Conservation (phyloP, 2,329 filamentous ascomycete genomes). For the Zopfia rhizophila region DNA sequence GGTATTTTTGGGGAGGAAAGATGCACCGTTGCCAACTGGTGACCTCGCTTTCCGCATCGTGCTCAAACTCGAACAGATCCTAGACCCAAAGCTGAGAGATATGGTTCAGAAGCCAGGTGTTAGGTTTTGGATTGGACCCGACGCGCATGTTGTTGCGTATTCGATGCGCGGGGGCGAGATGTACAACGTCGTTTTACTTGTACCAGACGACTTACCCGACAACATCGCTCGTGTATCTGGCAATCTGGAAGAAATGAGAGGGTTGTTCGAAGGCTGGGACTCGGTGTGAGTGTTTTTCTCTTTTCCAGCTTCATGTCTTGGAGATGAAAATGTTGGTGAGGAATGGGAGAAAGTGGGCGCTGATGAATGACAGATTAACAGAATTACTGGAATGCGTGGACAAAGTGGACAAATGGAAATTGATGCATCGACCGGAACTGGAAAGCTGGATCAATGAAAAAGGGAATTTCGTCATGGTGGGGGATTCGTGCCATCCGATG, state of each 20-base stretch:
- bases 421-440: constrained; percentile 62
- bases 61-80: constrained; percentile 62
- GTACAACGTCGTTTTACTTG: constrained; percentile 74
- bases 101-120: constrained; percentile 65
- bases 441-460: constrained; percentile 17
- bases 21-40: constrained; percentile 67
- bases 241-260: constrained; percentile 69
- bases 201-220: constrained; percentile 70
- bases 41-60: constrained; percentile 74
- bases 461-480: constrained; percentile 48
- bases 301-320: constrained; percentile 46
- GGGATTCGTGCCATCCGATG: constrained; percentile 48
- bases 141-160: constrained; percentile 71
- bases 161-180: constrained; percentile 67
- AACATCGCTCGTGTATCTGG: constrained; percentile 64
- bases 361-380: constrained; percentile 40
- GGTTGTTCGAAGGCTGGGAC: constrained; percentile 72
- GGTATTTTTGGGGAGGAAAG: constrained; percentile 57
- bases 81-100: constrained; percentile 61
- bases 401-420: constrained; percentile 74
- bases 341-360: neutral
- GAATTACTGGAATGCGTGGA: constrained; percentile 63
- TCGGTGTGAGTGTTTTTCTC: constrained; percentile 61
- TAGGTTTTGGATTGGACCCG: constrained; percentile 73
- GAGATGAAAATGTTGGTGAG: neutral